Evolutionary conservation across 352 stramenopile genomes (phyloP).

Genomic region (Saprolegnia parasitica): DNA sequence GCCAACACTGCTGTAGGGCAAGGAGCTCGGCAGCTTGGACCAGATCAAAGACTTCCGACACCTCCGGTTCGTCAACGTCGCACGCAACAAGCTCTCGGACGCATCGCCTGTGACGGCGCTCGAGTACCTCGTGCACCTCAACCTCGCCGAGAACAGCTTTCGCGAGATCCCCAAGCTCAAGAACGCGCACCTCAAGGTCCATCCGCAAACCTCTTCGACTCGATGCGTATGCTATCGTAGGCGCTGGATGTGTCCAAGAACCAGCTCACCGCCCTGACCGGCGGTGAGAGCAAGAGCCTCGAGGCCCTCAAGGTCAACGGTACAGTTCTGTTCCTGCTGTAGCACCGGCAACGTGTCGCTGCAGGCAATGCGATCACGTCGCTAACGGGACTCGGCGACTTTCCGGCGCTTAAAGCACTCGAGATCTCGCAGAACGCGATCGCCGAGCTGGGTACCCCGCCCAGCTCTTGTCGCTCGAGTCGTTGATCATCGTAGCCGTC

Average conservation of each 20-base stretch:
- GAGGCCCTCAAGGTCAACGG: constrained; percentile 60
- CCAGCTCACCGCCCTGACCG: constrained; percentile 53
- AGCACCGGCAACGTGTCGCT: too few relatives aligned
- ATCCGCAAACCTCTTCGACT: not conserved
- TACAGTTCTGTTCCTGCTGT: constrained; percentile 44
- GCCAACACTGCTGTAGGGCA: constrained; percentile 37
- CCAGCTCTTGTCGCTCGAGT: constrained; percentile 46
- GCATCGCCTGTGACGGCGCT: constrained; percentile 45
- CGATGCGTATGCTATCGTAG: constrained; percentile 26
- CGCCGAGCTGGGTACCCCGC: constrained; percentile 39
- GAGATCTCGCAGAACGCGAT: constrained; percentile 55
- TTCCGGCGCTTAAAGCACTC: constrained; percentile 48
- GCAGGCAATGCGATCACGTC: constrained; percentile 49
- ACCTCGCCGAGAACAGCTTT: constrained; percentile 59
- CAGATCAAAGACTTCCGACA: constrained; percentile 57
- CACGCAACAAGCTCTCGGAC: constrained; percentile 62
- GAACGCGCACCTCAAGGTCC: constrained; percentile 59
- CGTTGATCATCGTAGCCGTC: constrained; percentile 45
- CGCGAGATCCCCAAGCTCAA: constrained; percentile 35
- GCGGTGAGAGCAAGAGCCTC: constrained; percentile 45
- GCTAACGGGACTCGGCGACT: constrained; percentile 42
- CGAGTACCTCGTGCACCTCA: constrained; percentile 50
- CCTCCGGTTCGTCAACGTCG: constrained; percentile 64
- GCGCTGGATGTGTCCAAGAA: constrained; percentile 63
- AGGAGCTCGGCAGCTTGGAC: constrained; percentile 48